Evolutionary conservation across 441 rosid species (phyloP), one percentile per base, ranked within the genome.

Genomic region (Aleurites moluccanus): DNA sequence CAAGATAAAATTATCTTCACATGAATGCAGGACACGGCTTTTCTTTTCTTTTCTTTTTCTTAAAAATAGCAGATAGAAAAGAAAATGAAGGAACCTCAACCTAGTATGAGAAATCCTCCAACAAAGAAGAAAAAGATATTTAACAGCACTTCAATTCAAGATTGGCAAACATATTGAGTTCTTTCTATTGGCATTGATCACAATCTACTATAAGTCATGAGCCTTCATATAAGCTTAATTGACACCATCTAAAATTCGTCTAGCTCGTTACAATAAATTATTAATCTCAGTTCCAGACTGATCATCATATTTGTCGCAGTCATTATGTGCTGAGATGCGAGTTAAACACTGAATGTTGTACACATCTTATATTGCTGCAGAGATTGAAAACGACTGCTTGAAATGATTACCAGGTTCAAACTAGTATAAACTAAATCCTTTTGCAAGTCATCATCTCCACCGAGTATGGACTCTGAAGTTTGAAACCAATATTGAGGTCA

Each of bases 341-440:
- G 30, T n/a, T 23, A 23, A 44, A 44, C 16, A 15, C 6, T n/a
- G 27, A 64, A 40, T 35, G 16, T 63, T 9, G 18, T 40, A 27
- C 52, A 38, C 53, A 35, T 30, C 18, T 52, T 35, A 59, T 57
- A 57, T 28, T 70, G 65, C 71, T 8, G 16, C 56, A 33, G 16
- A 1, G 25, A 25, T 52, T 68, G 25, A 27, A 8, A 63, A 49
- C 66, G 0, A 45, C 64, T 50, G 25, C 45, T 59, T 53, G 9
- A 25, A 16, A 53, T 10, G 6, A 72, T 25, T 55, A 47, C 20
- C 59, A 30, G 21, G 61, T 60, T 50, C 6, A 38, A 45, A n/a
- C n/a, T n/a, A n/a, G n/a, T n/a, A 69, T 94, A 92, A 30, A 86
- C 84, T 3, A 80, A 62, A 78, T 90, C 97, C 25, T 84, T 84